Base-by-base conservation (phyloP, 2,329 filamentous ascomycete species). In the Hymenotorrendiella dingleyae region DNA sequence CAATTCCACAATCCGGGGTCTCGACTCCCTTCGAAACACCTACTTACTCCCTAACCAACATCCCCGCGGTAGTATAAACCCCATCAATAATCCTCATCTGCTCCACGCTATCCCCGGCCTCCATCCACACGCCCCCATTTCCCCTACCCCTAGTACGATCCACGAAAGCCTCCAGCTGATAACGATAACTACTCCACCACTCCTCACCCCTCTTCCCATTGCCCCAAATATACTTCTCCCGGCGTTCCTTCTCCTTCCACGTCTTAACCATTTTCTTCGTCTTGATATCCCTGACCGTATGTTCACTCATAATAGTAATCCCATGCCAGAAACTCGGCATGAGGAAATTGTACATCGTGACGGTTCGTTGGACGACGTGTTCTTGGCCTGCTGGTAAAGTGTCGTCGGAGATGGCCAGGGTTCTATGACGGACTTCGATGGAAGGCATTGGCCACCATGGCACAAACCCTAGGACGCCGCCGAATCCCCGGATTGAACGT, bases 81-180 rank as follows among this genome's bases (percentile, higher is more conserved):
- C 64, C 62, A 50, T 74, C 72, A 22, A 74, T 54, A 58, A 67
- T 67, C 55, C 54, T 62, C 66, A 70, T 70, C 62, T 65, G 66
- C 16, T 54, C 53, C 19, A 73, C 60, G 20, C 63, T 68, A 46
- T 72, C 69, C 37, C 69, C 64, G 2, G 50, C 52, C 12, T 56
- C 53, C 6, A 73, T 56, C 67, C 70, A 72, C 2, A 61, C 44
- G 1, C 58, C 61, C 4, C 62, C 57, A 6, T 60, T 62, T 40
- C 64, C 45, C 1, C 64, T 56, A 0, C 66, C 67, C 34, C 63
- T 64, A 35, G 74, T 49, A 23, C 55, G 58, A 54, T 72, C 66
- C 10, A 73, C 68, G 51, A 75, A 75, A 45, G 66, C 61, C 54
- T 74, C 69, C 22, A 75, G 60, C 60, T 69, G 64, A 51, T 71